These are phyloP conservation scores for Saccharomycopsis sp. DNA, from an alignment of 805 yeast genomes.

Conservation along the genomic window DNA sequence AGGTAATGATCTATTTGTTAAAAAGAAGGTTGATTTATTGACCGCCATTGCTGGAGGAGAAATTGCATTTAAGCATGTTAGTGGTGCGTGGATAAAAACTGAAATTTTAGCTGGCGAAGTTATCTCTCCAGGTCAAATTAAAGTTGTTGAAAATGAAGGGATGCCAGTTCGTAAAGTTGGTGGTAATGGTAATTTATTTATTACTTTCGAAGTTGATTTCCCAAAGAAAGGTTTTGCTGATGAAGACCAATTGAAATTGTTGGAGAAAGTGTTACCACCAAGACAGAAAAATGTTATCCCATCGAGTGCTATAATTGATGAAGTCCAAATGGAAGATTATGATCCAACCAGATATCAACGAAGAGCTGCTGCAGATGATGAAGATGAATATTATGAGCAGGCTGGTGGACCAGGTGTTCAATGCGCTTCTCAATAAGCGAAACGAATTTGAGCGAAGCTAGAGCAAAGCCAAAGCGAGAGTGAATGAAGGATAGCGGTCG, in stretches of 20 bases:
- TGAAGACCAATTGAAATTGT: slow-evolving; percentile 65
- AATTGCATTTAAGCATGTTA: slow-evolving; percentile 78
- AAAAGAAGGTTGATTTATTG: slow-evolving; percentile 81
- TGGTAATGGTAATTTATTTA: slow-evolving; percentile 78
- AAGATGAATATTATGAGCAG: slow-evolving; percentile 57
- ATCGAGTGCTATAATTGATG: slow-evolving; percentile 70
- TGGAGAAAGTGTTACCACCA: slow-evolving; percentile 75
- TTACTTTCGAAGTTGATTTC: slow-evolving; percentile 85
- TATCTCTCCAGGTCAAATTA: slow-evolving; percentile 73
- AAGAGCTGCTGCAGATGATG: slow-evolving; percentile 42
- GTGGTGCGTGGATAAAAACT: slow-evolving; percentile 86
- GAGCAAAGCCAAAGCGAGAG: too few species aligned
- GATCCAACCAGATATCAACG: slow-evolving; percentile 55
- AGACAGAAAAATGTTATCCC: slow-evolving; percentile 57
- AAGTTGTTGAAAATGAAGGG: slow-evolving; percentile 88
- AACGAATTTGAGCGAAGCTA: too few species aligned
- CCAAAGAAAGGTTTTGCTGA: slow-evolving; percentile 67
- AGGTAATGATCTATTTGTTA: slow-evolving; percentile 80
- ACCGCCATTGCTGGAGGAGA: slow-evolving; percentile 97
- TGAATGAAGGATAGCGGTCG: too few species aligned
- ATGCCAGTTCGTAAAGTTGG: slow-evolving; percentile 93
- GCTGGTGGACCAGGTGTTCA: slow-evolving; percentile 68
- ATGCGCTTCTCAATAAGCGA: slow-evolving; percentile 80
- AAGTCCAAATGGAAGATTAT: slow-evolving; percentile 61
- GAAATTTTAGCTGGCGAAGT: slow-evolving; percentile 87